Conservation (phyloP, 768 basidiomycete species). For the Tulasnella sp. region DNA sequence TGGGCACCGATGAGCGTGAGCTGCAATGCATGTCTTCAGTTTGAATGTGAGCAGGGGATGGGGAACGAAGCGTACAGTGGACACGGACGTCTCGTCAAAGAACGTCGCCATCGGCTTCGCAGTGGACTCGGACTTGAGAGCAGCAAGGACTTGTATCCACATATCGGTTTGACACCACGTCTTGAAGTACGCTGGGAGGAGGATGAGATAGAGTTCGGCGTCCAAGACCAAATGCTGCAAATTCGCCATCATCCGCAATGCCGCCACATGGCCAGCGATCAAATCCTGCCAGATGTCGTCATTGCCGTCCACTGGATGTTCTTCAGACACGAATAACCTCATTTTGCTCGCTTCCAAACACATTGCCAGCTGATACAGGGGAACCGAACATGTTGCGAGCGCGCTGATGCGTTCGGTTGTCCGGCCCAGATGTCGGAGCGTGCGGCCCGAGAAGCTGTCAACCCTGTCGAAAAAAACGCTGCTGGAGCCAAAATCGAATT, state of each 20-base stretch:
- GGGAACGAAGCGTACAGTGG: not conserved
- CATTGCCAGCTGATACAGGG: constrained; percentile 12
- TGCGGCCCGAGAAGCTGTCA: not conserved
- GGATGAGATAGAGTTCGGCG: constrained; percentile 13
- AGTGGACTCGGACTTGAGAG: not conserved
- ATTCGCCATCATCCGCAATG: constrained; percentile 15
- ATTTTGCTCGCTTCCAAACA: constrained; percentile 5
- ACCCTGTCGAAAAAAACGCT: not conserved
- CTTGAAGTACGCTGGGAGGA: constrained; percentile 12
- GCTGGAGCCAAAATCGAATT: constrained; percentile 13
- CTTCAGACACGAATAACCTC: constrained; percentile 7
- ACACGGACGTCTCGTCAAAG: constrained; percentile 14
- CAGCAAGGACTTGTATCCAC: constrained; percentile 5
- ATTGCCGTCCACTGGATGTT: not conserved
- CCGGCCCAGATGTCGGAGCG: not conserved
- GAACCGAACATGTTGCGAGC: constrained; percentile 2
- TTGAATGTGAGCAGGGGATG: too few relatives aligned
- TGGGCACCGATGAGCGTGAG: constrained; percentile 9
- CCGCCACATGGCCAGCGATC: constrained; percentile 15
- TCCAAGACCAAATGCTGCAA: constrained; percentile 13
- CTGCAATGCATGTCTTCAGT: not conserved
- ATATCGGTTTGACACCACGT: constrained; percentile 9
- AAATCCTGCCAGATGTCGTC: constrained; percentile 15
- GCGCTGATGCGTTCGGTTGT: not conserved
- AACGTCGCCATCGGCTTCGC: constrained; percentile 15